Base-by-base conservation (phyloP, 441 rosid genomes). In the Manihot esculenta region DNA sequence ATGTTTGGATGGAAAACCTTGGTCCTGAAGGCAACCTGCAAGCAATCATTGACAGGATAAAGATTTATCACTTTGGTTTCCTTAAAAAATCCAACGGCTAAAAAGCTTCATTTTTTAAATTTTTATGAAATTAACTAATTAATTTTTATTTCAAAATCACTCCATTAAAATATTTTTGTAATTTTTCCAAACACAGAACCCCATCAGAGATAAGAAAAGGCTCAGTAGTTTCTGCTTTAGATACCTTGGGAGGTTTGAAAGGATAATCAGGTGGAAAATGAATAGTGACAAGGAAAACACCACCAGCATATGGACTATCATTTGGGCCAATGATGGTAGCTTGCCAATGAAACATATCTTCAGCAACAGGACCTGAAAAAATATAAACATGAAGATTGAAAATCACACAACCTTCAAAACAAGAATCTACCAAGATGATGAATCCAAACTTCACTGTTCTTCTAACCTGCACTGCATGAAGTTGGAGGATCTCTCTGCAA, bases 311-410 rank as follows among this genome's bases (percentile, higher is more conserved):
- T 23, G 96, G 96, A 72, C 96, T 90, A 18, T 90, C 96, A 35
- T 88, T 72, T 10, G 96, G 96, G 64, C 93, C 96, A 79, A 90
- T 90, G 53, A 90, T 90, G 23, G 93, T 90, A 2, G 96, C 96
- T 78, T 88, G 96, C 96, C 96, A 90, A 74, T 88, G 93, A 64
- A 88, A 90, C 92, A 90, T 84, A 83, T 90, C 93, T 76, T 88
- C 92, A 0, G 88, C 96, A 1, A 84, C 92, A 5, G 97, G 94
- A 66, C 97, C 97, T 88, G 80, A 63, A 69, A 63, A 69, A 59
- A 18, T 18, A 9, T 7, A 41, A 62, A 30, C 10, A 51, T 21
- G 33, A n/a, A 12, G n/a, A 35, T 38, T 14, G 3, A 15, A 21
- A 35, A 20, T 69, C 44, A 42, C 11, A 1, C 20, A 24, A 13